Percentiles rank a stretch among this genome's conserved stretches.
Conservation (phyloP, 2,329 filamentous ascomycete genomes). For the Coniochaeta sp. region DNA sequence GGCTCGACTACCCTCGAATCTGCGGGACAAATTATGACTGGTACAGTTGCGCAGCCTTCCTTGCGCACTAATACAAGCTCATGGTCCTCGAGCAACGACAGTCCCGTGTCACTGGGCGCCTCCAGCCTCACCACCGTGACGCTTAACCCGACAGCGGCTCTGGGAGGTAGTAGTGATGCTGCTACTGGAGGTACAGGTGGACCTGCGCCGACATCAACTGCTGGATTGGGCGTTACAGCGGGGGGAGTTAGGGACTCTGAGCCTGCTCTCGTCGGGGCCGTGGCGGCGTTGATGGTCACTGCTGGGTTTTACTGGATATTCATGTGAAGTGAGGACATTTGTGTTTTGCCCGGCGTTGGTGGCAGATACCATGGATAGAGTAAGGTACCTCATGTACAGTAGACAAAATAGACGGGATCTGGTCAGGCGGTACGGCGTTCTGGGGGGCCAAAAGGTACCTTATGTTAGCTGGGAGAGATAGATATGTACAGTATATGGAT, state of each 20-base stretch:
- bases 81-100: not conserved
- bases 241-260: not conserved
- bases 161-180: not conserved
- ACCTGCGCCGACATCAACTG: not conserved
- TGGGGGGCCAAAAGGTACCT: no score
- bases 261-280: not conserved
- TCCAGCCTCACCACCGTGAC: not conserved
- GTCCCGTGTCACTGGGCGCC: not conserved
- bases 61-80: not conserved
- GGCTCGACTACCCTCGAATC: not conserved
- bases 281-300: not conserved
- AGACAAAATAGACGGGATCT: no score
- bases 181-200: not conserved
- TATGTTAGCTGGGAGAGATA: no score
- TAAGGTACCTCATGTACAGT: no score
- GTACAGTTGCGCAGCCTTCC: not conserved
- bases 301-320: not conserved
- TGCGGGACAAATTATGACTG: not conserved
- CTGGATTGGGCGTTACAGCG: not conserved
- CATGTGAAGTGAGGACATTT: not conserved
- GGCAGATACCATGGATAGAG: no score
- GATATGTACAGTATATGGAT: no score
- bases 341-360: not conserved
- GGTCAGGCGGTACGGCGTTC: no score
- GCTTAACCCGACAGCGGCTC: not conserved